Evolutionary conservation across 2,329 filamentous ascomycete species (phyloP), one percentile per base, ranked within the genome.

Genomic region (Fusarium sp.): DNA sequence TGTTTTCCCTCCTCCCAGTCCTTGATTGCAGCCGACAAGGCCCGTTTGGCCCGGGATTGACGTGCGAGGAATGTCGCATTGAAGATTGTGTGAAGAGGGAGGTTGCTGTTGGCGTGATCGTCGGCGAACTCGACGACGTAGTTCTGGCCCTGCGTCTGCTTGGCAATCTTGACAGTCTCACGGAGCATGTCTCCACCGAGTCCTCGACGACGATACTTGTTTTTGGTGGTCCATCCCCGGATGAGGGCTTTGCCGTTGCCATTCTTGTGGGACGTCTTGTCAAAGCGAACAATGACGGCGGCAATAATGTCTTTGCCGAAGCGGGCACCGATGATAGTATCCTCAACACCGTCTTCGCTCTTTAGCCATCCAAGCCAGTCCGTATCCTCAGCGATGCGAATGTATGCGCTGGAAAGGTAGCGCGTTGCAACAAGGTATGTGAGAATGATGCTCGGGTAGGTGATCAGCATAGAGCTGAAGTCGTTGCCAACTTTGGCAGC

Each of bases 181-280:
- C 93, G 90, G 56, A 97, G 83, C 81, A 98, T 82, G 54, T 91
- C 92, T 5, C 86, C 87, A 0, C 94, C 94, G 9, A 96, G 85
- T 0, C 94, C 94, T 68, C 89, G 89, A 31, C 88, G 85, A 22
- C 94, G 88, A 81, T 94, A 96, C 75, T 88, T 87, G 59, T 91
- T 82, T 80, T 87, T 88, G 1, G 95, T 93, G 2, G 94, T 95
- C 94, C 94, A 97, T 4, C 92, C 94, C 18, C 93, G 89, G 62
- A 98, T 91, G 35, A 93, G 83, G 5, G 91, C 93, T 67, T 86
- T 88, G 56, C 89, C 89, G 29, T 88, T 57, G 27, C 66, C 40
- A 5, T 58, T 38, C 10, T 64, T 62, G 18, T 56, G 58, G 13
- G 24, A 18, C 6, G 54, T 14, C 22, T 66, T 64, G 8, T 47